Evolutionary conservation across 371 early-diverging fungal genomes (phyloP), one percentile per base, ranked within the genome.

Genomic region (Mucor velutinosus): DNA sequence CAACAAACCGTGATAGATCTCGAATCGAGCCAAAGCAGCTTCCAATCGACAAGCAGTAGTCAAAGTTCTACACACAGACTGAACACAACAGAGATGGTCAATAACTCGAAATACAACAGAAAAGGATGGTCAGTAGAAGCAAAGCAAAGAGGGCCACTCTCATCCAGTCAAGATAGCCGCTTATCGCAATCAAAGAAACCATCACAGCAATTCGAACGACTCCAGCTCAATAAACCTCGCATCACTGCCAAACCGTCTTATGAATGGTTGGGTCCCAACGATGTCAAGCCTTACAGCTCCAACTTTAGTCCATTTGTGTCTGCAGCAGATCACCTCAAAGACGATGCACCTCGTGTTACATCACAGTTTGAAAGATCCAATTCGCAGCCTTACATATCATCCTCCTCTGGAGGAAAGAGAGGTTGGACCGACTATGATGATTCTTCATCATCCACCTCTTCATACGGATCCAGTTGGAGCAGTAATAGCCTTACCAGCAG

Each of bases 281-380:
- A 73, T 66, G 66, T 73, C 15, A 55, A 65, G 21, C 73, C 73
- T 7, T 73, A 37, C 25, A 66, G 69, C 15, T 69, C 73, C 49
- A 62, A 37, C 23, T 62, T 43, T 43, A 32, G 3, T 3, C 37
- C 35, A 12, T 53, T 51, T 23, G 21, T 21, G 4, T 55, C 55
- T 15, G 30, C 55, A 2, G 27, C 55, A 25, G 30, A 27, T 8
- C 12, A 30, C 1, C 30, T 55, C 14, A 30, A 25, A 55, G 55
- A 12, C 30, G 29, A 55, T 8, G 29, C 29, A 5, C 55, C 55
- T 6, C 59, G 15, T 25, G 21, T 39, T 15, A 39, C 39, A 5
- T 23, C 59, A 23, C 17, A 59, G 3, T 39, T 33, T 39, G 39
- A 33, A 6, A 23, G 35, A 59, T 30, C 30, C 6, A 14, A 8